Evolutionary conservation across 2,329 filamentous ascomycete species (phyloP).

Genomic region (Paradendryphiella salina): DNA sequence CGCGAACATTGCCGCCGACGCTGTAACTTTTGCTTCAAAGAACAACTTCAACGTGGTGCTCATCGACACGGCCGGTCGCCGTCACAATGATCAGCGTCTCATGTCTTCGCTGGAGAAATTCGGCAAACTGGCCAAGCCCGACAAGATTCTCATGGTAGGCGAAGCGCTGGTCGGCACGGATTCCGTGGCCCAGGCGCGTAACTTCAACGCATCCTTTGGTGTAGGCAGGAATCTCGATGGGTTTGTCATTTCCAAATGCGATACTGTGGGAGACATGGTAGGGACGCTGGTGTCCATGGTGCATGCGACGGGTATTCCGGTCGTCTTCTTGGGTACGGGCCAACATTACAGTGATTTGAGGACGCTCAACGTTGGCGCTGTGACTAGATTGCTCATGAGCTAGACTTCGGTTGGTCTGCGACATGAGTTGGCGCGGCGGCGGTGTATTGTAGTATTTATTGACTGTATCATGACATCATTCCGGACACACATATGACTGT

Average conservation of each 20-base stretch:
- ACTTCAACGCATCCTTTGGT: conserved; percentile 94
- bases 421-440: not conserved
- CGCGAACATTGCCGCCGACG: conserved; percentile 91
- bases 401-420: conserved; percentile 22
- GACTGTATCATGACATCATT: not conserved
- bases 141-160: conserved; percentile 98
- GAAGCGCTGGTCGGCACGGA: conserved; percentile 94
- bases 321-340: conserved; percentile 82
- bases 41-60: conserved; percentile 88
- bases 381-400: conserved; percentile 63
- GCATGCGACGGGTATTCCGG: conserved; percentile 93
- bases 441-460: not conserved
- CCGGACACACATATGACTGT: not conserved
- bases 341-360: conserved; percentile 69
- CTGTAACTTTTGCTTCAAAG: conserved; percentile 76
- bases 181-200: conserved; percentile 90
- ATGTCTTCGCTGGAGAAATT: conserved; percentile 99
- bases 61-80: conserved; percentile 91
- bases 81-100: conserved; percentile 92
- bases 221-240: conserved; percentile 79
- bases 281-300: conserved; percentile 95
- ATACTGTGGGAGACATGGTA: conserved; percentile 99
- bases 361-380: conserved; percentile 66
- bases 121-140: conserved; percentile 90
- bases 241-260: conserved; percentile 98